Evolutionary conservation across 2,329 filamentous ascomycete species (phyloP), one percentile per base, ranked within the genome.

Genomic region (Lasiodiplodia theobromae): DNA sequence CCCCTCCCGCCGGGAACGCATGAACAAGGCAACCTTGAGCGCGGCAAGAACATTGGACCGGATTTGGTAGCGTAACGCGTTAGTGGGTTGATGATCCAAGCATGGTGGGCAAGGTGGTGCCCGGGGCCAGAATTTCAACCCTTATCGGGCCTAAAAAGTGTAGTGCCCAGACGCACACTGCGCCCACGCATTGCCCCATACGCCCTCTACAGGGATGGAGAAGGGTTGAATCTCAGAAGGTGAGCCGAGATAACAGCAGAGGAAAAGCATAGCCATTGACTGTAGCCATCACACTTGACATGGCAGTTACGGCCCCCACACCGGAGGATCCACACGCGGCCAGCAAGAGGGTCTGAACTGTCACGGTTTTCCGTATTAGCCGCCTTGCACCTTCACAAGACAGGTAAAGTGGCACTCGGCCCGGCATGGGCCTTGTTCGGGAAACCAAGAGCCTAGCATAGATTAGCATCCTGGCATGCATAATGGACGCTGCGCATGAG

Each of bases 51-150:
- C 10, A 40, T 25, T 34, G 44, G 44, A n/a, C 18, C 44, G 60
- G 60, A 8, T 25, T 64, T 52, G 12, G 12, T 21, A 11, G 60
- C 60, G 47, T 52, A 52, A 38, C 4, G 60, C 60, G 60, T 64
- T 64, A 64, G 60, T 21, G 28, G 60, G 21, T 52, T 52, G 60
- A 64, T 38, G 60, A 64, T 64, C 60, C 12, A 28, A 52, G 18
- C 18, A 63, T 44, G n/a, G 8, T 37, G 37, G 56, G 16, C 23
- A 37, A 60, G 21, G 38, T 58, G 56, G 34, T 34, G 58, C 47
- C 11, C 14, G 47, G 57, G 38, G 57, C 3, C 57, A 40, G 47
- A 49, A 21, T 31, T 11, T 47, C 18, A 49, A 40, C 34, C 56
- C 58, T 49, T 63, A 63, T 63, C 58, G 58, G 60, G 23, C 8